A percentile compares a stretch with the other conserved stretches of the same genome.
phyloP scores from a whole-genome alignment of 2,329 filamentous ascomycete genomes.

The Diaporthe eres region DNA sequence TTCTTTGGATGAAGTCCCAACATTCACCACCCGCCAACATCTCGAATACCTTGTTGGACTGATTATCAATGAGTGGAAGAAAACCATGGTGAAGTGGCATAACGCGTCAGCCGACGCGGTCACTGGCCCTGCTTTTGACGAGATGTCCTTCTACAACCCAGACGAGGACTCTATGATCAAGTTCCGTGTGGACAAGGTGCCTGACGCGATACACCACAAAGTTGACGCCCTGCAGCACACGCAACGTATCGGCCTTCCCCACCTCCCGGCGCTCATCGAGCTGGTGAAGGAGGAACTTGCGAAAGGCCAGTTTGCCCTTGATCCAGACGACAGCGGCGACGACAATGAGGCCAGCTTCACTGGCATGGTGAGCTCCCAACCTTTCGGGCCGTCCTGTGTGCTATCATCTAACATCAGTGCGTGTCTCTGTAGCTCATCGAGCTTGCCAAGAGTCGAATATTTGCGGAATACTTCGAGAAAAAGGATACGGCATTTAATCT shows the following conservation, averaged over 20 bases:
- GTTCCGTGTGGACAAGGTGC: not conserved
- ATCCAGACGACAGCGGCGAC: not conserved
- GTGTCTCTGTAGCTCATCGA: not conserved
- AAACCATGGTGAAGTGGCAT: not conserved
- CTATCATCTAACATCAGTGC: not conserved
- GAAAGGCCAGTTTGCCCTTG: not conserved
- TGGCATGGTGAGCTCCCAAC: slow-evolving; percentile 4
- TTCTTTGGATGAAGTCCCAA: not conserved
- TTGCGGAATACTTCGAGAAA: not conserved
- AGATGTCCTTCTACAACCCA: not conserved
- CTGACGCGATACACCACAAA: not conserved
- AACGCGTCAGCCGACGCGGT: not conserved
- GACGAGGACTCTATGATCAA: not conserved
- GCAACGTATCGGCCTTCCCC: not conserved
- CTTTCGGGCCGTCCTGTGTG: not conserved
- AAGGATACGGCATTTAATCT: not conserved
- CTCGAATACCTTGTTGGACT: not conserved
- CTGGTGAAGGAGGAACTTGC: not conserved
- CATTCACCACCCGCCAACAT: not conserved
- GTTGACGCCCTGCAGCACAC: not conserved
- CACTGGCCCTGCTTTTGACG: not conserved
- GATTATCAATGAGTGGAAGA: not conserved
- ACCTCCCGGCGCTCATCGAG: not conserved
- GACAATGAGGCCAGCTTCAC: not conserved
- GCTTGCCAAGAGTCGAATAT: not conserved